Conservation (phyloP, 352 stramenopile genomes). For the Elongisporangium anandrum region DNA sequence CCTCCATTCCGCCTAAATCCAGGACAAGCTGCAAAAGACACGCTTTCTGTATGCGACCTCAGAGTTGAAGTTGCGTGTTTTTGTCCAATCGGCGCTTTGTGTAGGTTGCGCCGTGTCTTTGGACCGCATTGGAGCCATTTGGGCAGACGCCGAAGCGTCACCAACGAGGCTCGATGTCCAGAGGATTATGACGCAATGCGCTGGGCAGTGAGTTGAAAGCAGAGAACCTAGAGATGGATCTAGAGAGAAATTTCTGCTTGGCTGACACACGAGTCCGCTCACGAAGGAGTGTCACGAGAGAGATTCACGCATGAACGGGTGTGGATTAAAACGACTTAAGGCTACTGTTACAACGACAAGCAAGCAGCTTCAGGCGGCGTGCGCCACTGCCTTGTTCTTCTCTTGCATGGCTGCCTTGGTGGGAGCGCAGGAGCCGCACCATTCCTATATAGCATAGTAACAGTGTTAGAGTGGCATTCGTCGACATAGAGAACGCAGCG, state of each 20-base stretch:
- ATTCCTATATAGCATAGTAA: conserved; percentile 4
- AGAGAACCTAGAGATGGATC: background rate
- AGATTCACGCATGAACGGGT: background rate
- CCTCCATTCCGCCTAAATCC: background rate
- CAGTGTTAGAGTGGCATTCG: too few relatives aligned
- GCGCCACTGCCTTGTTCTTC: background rate
- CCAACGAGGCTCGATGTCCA: background rate
- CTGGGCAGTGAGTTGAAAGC: background rate
- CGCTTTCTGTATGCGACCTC: background rate
- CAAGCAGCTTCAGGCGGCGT: background rate
- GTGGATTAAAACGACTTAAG: background rate
- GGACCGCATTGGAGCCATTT: background rate
- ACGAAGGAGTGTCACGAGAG: background rate
- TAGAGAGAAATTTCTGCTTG: background rate
- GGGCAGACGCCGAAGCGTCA: background rate
- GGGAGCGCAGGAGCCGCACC: conserved; percentile 4
- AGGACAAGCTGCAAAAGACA: background rate
- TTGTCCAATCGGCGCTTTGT: background rate
- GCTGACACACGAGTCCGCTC: background rate
- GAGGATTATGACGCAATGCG: background rate
- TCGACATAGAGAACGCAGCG: too few relatives aligned
- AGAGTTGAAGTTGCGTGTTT: background rate
- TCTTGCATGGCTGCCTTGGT: background rate
- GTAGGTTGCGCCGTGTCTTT: background rate
- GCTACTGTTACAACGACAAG: background rate